Base-by-base conservation (phyloP, 2,329 filamentous ascomycete genomes). In the Biscogniauxia marginata region DNA sequence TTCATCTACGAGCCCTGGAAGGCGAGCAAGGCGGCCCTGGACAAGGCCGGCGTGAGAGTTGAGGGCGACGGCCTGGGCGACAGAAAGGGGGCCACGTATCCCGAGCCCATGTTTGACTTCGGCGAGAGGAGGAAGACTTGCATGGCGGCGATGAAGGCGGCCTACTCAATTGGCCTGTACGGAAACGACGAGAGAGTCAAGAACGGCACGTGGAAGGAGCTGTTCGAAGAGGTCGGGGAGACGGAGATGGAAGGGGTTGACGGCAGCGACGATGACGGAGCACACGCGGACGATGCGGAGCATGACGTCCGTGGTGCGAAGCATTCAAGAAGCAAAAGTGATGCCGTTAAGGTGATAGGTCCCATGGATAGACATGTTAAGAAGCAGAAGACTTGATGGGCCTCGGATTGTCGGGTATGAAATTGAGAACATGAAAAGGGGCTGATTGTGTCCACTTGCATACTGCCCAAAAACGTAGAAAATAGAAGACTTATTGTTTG, bases 1-100 rank as follows among this genome's bases (percentile, higher is more conserved):
- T 90, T 83, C 65, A 90, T 93, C 25, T 93, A 91, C 63, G 89
- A 93, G 75, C 89, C 89, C 5, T 90, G 88, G 85, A 91, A 87
- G 67, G 87, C 88, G 45, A 85, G 85, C 1, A 78, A 86, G 43
- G 73, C 73, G 19, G 88, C 91, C 55, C 85, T 90, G 74, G 88
- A 84, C 69, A 84, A 80, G 65, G 89, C 88, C 55, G 83, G 85
- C 0, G 87, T 89, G 51, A 64, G 55, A 18, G 74, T 88, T 44
- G 77, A 75, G 45, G 83, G 81, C 0, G 78, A 84, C 61, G 77
- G 76, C 11, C 68, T 77, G 23, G 68, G 66, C 19, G 63, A 70
- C 30, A 73, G 77, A 3, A 73, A 77, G 21, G 78, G 76, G 30
- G 13, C 13, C 0, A 73, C 79, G 0, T 93, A 92, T 69, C 88